phyloP scores from a whole-genome alignment of 352 stramenopile genomes.

The Phytophthora melonis region DNA sequence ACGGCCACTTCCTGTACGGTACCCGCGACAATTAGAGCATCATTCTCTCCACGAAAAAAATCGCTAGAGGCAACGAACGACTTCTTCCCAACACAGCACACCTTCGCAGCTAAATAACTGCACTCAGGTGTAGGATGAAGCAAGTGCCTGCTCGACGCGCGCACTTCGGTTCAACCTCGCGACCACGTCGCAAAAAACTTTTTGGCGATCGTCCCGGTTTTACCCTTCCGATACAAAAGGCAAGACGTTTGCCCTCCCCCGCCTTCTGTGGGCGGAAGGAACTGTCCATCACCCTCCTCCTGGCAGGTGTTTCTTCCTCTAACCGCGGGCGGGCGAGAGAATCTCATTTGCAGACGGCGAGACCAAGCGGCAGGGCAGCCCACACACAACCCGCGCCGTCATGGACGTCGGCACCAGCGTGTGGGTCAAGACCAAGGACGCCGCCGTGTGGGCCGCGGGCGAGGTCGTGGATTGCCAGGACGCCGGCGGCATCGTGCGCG shows the following conservation, averaged over 20 bases:
- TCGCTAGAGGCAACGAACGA: background rate
- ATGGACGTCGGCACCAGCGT: slow-evolving; percentile 90
- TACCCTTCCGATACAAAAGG: slow-evolving; percentile 18
- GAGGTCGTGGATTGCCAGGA: slow-evolving; percentile 78
- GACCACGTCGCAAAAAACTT: slow-evolving; percentile 13
- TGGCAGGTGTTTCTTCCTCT: slow-evolving; percentile 13
- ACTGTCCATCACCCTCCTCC: slow-evolving; percentile 27
- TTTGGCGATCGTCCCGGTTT: slow-evolving; percentile 8
- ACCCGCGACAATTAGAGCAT: background rate
- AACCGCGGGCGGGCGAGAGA: slow-evolving; percentile 5
- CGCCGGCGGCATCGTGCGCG: slow-evolving; percentile 56
- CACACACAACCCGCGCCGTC: slow-evolving; percentile 19
- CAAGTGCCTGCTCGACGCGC: background rate
- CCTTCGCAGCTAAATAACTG: slow-evolving; percentile 1
- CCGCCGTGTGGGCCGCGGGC: slow-evolving; percentile 70
- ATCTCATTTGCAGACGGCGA: slow-evolving; percentile 26
- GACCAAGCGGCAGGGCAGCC: slow-evolving; percentile 17
- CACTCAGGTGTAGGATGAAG: background rate
- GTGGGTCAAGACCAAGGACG: slow-evolving; percentile 72
- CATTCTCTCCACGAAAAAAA: background rate
- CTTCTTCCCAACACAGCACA: background rate
- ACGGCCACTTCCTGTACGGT: no score
- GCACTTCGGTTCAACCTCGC: slow-evolving; percentile 8
- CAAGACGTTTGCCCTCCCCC: slow-evolving; percentile 14
- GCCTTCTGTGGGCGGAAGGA: slow-evolving; percentile 16